Percentiles rank a stretch among this genome's conserved stretches.
phyloP scores from a whole-genome alignment of 139 green algal species.

The Chlorella sorokiniana region DNA sequence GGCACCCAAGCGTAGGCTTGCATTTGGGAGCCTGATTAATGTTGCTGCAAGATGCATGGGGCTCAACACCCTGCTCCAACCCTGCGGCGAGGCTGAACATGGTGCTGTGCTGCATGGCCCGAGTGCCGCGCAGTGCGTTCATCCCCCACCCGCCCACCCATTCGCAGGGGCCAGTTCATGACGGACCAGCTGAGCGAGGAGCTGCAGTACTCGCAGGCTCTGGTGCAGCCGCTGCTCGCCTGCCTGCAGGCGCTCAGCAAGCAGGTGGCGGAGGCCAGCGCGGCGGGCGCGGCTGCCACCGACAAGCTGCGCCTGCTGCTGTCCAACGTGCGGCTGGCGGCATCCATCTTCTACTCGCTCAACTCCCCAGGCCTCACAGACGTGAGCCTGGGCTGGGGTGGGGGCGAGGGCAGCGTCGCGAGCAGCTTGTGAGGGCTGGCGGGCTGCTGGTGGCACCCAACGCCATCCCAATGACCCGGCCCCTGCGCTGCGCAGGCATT shows the following conservation, averaged over 20 bases:
- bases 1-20: too few relatives aligned
- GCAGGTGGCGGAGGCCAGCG: slow-evolving; percentile 25
- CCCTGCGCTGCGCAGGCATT: slow-evolving; percentile 66
- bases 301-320: slow-evolving; percentile 63
- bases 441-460: not conserved
- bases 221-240: slow-evolving; percentile 68
- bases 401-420: not conserved
- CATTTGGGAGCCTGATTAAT: too few relatives aligned
- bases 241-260: slow-evolving; percentile 51
- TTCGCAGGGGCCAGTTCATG: slow-evolving; percentile 63
- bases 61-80: too few relatives aligned
- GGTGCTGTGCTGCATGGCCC: too few relatives aligned
- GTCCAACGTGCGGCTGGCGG: slow-evolving; percentile 66
- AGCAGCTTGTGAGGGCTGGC: not conserved
- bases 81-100: too few relatives aligned
- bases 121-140: too few relatives aligned
- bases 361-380: slow-evolving; percentile 93
- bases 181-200: slow-evolving; percentile 65
- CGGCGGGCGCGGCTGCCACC: slow-evolving; percentile 1
- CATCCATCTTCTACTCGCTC: slow-evolving; percentile 93
- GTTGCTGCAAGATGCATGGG: too few relatives aligned
- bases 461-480: not conserved
- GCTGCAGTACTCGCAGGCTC: slow-evolving; percentile 83
- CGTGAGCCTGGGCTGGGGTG: slow-evolving; percentile 39
- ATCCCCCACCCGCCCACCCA: not conserved